phyloP scores from a whole-genome alignment of 2,329 filamentous ascomycete species.

The Verticillium albo-atrum region DNA sequence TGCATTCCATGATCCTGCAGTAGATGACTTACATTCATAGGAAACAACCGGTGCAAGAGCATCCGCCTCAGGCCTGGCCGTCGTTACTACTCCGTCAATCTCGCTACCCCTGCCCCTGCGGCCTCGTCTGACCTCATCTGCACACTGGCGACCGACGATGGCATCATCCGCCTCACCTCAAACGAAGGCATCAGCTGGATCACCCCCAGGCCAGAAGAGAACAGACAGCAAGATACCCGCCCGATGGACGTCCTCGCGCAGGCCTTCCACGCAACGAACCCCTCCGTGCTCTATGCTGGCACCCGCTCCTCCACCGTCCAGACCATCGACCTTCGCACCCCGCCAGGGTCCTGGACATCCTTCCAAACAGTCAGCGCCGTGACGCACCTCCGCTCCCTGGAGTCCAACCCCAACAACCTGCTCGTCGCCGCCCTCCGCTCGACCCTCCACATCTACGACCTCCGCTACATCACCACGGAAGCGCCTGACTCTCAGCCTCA shows the following conservation, averaged over 20 bases:
- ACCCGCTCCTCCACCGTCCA: constrained; percentile 43
- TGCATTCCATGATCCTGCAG: neutral
- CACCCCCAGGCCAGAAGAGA: constrained; percentile 14
- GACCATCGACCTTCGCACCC: constrained; percentile 38
- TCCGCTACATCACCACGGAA: constrained; percentile 34
- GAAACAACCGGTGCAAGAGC: constrained; percentile 21
- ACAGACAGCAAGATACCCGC: constrained; percentile 6
- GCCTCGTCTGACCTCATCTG: neutral
- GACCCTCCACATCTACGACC: constrained; percentile 52
- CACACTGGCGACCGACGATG: constrained; percentile 38
- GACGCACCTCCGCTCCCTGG: constrained; percentile 45
- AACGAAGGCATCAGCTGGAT: constrained; percentile 28
- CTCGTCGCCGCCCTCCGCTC: constrained; percentile 47
- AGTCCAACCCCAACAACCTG: constrained; percentile 34
- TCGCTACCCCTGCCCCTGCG: constrained; percentile 35
- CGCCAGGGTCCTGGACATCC: constrained; percentile 25
- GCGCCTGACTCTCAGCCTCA: constrained; percentile 2
- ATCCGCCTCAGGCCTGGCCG: constrained; percentile 21
- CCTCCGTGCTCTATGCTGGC: constrained; percentile 45
- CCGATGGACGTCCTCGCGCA: constrained; percentile 39
- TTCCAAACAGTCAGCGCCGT: constrained; percentile 34
- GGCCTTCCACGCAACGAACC: constrained; percentile 39
- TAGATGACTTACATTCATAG: neutral
- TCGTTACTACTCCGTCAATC: constrained; percentile 29
- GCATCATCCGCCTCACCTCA: constrained; percentile 34